Evolutionary conservation across 257 asterid genomes (phyloP), one percentile per base, ranked within the genome.

Genomic region (Lavandula angustifolia): DNA sequence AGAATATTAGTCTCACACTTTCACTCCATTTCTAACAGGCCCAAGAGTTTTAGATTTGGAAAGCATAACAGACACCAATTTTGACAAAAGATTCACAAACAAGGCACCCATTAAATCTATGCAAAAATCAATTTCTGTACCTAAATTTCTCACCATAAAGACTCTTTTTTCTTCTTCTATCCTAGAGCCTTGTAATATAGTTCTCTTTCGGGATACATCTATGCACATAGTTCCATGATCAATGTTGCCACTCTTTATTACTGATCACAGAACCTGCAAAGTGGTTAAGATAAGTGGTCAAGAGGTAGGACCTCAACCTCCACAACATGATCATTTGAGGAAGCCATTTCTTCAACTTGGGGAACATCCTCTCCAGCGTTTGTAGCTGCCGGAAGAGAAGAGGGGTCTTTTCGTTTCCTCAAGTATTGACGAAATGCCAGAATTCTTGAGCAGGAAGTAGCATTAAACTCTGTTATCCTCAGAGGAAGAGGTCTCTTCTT

Each of bases 381-480:
- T 49, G 66, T 10, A 47, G 66, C 9, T 3, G 53, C 14, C 7
- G 66, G 65, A 34, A 7, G 65, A 56, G 71, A 48, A 1, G 73
- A 34, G 6, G 54, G 52, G 0, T 50, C 14, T 10, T 68, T 64
- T 42, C 1, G 63, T 44, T 18, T 74, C 35, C 18, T 74, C 35
- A 68, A 18, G 10, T 16, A 32, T 2, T 33, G 5, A 62, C 16
- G 48, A 3, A 57, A 14, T 62, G 27, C 59, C 31, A 49, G 16
- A 51, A 73, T 22, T 67, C 37, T 73, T 16, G 72, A 44, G 29
- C 58, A 1, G 35, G 38, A 37, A 4, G 13, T 42, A 49, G 50
- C 40, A 34, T 32, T 53, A 17, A 70, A 35, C 41, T 64, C 62
- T 0, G 78, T 32, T 16, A 69, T 58, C 58, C 74, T 73, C 14